Conservation (phyloP, 1,139 yeast species). For the Saccharomyces hybrid region DNA sequence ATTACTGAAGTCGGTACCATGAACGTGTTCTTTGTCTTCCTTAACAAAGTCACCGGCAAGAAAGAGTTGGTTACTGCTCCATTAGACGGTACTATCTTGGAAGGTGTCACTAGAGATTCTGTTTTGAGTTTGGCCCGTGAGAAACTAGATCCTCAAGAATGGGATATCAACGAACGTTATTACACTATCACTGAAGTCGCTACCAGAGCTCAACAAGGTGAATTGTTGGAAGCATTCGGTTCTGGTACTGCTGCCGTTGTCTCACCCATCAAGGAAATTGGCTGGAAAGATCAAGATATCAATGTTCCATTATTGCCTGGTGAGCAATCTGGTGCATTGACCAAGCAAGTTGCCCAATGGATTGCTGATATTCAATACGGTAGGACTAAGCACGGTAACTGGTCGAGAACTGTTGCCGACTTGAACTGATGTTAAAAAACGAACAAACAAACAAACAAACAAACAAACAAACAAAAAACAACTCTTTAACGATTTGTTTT, state of each 20-base stretch:
- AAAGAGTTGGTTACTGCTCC: slow-evolving; percentile 93
- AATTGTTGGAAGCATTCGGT: slow-evolving; percentile 88
- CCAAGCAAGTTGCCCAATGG: slow-evolving; percentile 72
- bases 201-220: slow-evolving; percentile 67
- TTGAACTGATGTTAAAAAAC: background rate
- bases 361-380: slow-evolving; percentile 86
- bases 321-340: slow-evolving; percentile 66
- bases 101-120: slow-evolving; percentile 92
- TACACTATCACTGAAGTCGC: slow-evolving; percentile 72
- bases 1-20: slow-evolving; percentile 95
- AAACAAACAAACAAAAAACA: background rate
- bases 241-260: slow-evolving; percentile 96
- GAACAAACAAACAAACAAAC: background rate
- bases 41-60: slow-evolving; percentile 59
- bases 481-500: background rate
- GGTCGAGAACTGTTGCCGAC: slow-evolving; percentile 33
- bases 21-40: slow-evolving; percentile 84
- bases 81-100: slow-evolving; percentile 88
- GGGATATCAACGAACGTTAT: slow-evolving; percentile 74
- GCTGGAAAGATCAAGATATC: slow-evolving; percentile 65
- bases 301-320: slow-evolving; percentile 71
- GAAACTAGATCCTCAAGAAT: slow-evolving; percentile 60
- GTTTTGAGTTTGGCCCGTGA: slow-evolving; percentile 66
- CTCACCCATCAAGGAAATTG: slow-evolving; percentile 80
- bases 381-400: slow-evolving; percentile 46